Evolutionary conservation across 2,329 filamentous ascomycete genomes (phyloP), one percentile per base, ranked within the genome.

Genomic region (Trichoderma polysporum): DNA sequence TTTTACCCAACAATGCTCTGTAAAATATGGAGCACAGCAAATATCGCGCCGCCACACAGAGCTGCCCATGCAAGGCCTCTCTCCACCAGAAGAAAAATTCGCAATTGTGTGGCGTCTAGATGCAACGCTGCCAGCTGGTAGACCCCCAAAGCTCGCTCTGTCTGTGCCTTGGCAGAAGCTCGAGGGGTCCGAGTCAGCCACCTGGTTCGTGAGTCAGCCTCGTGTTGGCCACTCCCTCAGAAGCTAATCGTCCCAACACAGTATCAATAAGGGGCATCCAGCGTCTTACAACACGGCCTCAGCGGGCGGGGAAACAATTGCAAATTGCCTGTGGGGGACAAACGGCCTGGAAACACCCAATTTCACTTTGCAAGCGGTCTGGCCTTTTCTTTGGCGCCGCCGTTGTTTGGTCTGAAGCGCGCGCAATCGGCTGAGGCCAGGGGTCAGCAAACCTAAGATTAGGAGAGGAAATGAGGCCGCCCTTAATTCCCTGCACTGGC

Each of bases 381-480:
- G 27, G 39, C 57, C 35, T 45, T n/a, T 25, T 63, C 12, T 56
- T 54, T 64, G 60, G 45, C 45, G 58, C 50, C 39, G 60, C 19
- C 37, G 50, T 45, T 54, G 60, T 56, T 56, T 56, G 50, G 37
- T 15, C 45, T 10, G 64, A 66, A 29, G 56, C 64, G 64, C 56
- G 47, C 64, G 64, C 64, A 53, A 61, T 37, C 49, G 49, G 37
- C 64, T 29, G 49, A 57, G 50, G 37, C 49, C 58, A 19, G 47
- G 64, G 56, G 37, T 59, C 47, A 17, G 22, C 25, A 64, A 56
- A 64, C n/a, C 49, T 22, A 27, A 66, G 49, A 54, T 45, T 61
- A 54, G 25, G 57, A 49, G 37, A 33, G 29, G 57, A 66, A 45
- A 60, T 61, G 56, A 54, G 56, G 19, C n/a, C 45, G 45, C 54